Evolutionary conservation across 345 rosid genomes (phyloP).

Genomic region (Syzygium aqueum): DNA sequence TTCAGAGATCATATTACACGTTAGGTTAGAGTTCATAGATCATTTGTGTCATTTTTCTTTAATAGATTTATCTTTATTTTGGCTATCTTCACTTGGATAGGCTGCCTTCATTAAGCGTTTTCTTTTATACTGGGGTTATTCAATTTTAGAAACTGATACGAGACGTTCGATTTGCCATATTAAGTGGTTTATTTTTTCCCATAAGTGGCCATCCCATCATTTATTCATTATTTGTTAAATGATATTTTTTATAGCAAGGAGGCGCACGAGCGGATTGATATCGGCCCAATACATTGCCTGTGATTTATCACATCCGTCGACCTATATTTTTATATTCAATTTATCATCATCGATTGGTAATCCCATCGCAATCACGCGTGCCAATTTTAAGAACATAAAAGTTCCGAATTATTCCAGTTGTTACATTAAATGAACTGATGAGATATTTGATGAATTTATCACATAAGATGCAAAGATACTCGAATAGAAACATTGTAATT

Average conservation of each 20-base stretch:
- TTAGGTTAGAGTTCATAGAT: too few relatives aligned
- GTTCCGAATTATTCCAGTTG: neutral
- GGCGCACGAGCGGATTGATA: neutral
- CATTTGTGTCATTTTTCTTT: too few relatives aligned
- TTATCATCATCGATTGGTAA: neutral
- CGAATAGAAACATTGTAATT: neutral
- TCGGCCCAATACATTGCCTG: neutral
- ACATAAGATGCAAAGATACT: neutral
- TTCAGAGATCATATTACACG: too few relatives aligned
- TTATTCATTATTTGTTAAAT: neutral
- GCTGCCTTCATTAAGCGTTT: neutral
- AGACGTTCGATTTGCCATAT: neutral
- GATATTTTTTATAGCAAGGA: neutral
- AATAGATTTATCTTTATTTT: neutral
- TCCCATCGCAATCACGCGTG: rapidly evolving
- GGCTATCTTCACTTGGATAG: neutral
- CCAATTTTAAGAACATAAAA: neutral
- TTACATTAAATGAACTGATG: neutral
- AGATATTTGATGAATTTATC: neutral
- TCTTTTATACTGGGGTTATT: neutral
- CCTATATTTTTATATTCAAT: neutral
- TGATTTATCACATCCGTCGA: neutral
- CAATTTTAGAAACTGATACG: neutral
- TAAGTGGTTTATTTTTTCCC: neutral
- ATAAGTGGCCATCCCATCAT: neutral